A percentile compares a stretch with the other conserved stretches of the same genome.
Conservation (phyloP, 768 basidiomycete genomes). For the Termitomyces heimii region DNA sequence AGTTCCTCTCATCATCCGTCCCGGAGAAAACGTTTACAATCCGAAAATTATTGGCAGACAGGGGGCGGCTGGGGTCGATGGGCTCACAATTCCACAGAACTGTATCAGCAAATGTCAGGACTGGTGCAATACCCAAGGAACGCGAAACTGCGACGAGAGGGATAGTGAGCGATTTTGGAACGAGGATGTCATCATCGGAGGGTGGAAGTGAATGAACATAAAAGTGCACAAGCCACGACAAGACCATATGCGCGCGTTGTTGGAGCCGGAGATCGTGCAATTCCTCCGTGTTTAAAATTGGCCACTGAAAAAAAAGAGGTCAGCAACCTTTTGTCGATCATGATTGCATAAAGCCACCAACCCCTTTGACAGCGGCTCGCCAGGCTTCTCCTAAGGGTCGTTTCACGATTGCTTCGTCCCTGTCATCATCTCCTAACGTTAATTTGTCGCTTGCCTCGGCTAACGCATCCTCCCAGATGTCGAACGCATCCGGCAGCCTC, state of each 20-base stretch:
- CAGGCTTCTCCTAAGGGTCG: slow-evolving; percentile 58
- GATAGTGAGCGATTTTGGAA: slow-evolving; percentile 73
- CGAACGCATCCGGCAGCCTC: slow-evolving; percentile 45
- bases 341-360: slow-evolving; percentile 31
- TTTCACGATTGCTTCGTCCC: slow-evolving; percentile 40
- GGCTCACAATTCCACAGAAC: slow-evolving; percentile 91
- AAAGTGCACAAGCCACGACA: slow-evolving; percentile 86
- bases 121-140: slow-evolving; percentile 80
- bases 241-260: slow-evolving; percentile 83
- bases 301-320: slow-evolving; percentile 47
- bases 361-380: slow-evolving; percentile 56
- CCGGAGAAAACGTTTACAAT: slow-evolving; percentile 76
- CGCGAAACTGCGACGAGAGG: slow-evolving; percentile 76
- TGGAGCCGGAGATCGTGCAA: slow-evolving; percentile 57
- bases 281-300: slow-evolving; percentile 50
- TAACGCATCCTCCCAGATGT: slow-evolving; percentile 69
- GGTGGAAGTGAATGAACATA: slow-evolving; percentile 79
- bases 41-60: slow-evolving; percentile 69
- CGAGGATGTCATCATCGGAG: slow-evolving; percentile 34
- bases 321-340: slow-evolving; percentile 6
- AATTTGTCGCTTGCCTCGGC: slow-evolving; percentile 46
- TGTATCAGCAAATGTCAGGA: slow-evolving; percentile 93
- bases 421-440: slow-evolving; percentile 50
- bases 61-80: slow-evolving; percentile 48
- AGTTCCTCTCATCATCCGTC: slow-evolving; percentile 77